Evolutionary conservation across 2,329 filamentous ascomycete species (phyloP).

Genomic region (Fusarium pseudoanthophilum): DNA sequence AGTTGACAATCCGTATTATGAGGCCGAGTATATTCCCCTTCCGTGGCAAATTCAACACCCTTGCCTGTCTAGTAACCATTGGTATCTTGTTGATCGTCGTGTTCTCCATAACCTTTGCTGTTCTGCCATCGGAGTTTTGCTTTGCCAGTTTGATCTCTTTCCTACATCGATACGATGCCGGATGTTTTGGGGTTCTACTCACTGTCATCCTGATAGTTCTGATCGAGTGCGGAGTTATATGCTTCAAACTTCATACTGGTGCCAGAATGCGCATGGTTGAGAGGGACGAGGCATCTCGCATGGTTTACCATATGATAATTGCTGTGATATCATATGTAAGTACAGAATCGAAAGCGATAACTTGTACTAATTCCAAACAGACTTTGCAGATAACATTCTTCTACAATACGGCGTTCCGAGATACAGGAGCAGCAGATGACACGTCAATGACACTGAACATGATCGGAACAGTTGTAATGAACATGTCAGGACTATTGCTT

Average conservation of each 20-base stretch:
- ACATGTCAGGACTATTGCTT: slow-evolving; percentile 72
- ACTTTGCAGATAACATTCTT: slow-evolving; percentile 73
- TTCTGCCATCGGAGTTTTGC: slow-evolving; percentile 68
- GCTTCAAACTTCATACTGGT: slow-evolving; percentile 65
- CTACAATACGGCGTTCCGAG: slow-evolving; percentile 62
- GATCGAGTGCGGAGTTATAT: slow-evolving; percentile 63
- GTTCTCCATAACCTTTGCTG: slow-evolving; percentile 67
- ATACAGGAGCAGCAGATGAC: slow-evolving; percentile 50
- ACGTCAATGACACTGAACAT: slow-evolving; percentile 64
- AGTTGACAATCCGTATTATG: slow-evolving; percentile 67
- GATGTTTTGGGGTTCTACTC: slow-evolving; percentile 65
- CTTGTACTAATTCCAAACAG: slow-evolving; percentile 55
- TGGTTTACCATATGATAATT: slow-evolving; percentile 74
- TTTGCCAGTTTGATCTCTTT: slow-evolving; percentile 77
- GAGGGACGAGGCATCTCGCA: slow-evolving; percentile 71
- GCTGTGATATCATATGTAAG: slow-evolving; percentile 68
- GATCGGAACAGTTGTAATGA: slow-evolving; percentile 73
- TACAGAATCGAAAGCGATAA: slow-evolving; percentile 8
- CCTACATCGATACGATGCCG: slow-evolving; percentile 67
- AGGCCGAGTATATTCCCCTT: slow-evolving; percentile 66
- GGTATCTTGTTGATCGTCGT: slow-evolving; percentile 63
- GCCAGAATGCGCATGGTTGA: slow-evolving; percentile 67
- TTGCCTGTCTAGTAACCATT: slow-evolving; percentile 65
- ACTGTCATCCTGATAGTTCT: slow-evolving; percentile 62
- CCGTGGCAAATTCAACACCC: slow-evolving; percentile 68